phyloP scores from a whole-genome alignment of 2,329 filamentous ascomycete species.

The Helminthosporium solani region DNA sequence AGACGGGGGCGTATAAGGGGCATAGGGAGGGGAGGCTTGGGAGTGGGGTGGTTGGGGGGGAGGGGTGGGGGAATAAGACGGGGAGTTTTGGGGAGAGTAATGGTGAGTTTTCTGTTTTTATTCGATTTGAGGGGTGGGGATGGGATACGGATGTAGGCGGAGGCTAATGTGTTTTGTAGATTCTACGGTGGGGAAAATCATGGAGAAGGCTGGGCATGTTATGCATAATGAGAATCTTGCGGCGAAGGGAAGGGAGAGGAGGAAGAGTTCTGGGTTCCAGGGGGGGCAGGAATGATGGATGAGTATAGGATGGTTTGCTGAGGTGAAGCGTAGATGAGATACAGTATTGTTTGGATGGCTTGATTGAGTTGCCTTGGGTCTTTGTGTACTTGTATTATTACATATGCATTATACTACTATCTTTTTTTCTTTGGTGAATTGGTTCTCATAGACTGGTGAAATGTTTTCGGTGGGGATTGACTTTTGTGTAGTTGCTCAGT shows the following conservation, averaged over 20 bases:
- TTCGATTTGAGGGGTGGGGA: background rate
- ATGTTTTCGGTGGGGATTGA: too few relatives aligned
- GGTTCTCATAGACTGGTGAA: too few relatives aligned
- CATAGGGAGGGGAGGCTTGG: conserved; percentile 22
- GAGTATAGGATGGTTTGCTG: background rate
- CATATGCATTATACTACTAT: too few relatives aligned
- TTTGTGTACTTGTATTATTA: too few relatives aligned
- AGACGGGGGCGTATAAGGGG: conserved; percentile 28
- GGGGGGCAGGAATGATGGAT: conserved; percentile 1
- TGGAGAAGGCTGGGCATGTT: conserved; percentile 59
- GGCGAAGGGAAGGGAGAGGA: conserved; percentile 54
- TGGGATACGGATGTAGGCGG: background rate
- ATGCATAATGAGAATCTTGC: conserved; percentile 52
- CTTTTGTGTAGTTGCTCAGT: too few relatives aligned
- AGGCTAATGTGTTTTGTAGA: conserved; percentile 28
- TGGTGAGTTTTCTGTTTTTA: conserved; percentile 16
- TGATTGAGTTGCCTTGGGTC: too few relatives aligned
- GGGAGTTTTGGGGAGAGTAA: conserved; percentile 19
- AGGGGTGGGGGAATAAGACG: conserved; percentile 45
- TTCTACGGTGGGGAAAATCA: conserved; percentile 57
- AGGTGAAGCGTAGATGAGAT: too few relatives aligned
- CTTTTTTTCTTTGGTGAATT: too few relatives aligned
- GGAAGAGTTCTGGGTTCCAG: conserved; percentile 39
- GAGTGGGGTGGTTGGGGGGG: conserved; percentile 39
- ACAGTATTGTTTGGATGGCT: too few relatives aligned